A percentile compares a stretch with the other conserved stretches of the same genome.
phyloP scores from a whole-genome alignment of 1,284 basidiomycete species.

The Entoloma clypeatum region DNA sequence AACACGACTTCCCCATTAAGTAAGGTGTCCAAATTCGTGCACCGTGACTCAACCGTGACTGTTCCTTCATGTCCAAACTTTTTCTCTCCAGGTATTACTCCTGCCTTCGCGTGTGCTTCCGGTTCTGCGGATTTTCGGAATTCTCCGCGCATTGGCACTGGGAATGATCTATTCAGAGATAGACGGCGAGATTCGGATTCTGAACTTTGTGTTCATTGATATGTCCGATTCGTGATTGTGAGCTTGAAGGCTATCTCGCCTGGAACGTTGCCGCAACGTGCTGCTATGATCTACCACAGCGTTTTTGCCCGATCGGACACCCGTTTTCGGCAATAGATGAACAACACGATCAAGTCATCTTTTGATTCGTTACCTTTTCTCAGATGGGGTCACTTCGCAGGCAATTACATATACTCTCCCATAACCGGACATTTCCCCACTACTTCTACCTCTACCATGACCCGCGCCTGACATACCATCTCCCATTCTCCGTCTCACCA shows the following conservation, averaged over 20 bases:
- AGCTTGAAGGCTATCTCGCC: conserved; percentile 13
- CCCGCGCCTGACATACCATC: conserved; percentile 30
- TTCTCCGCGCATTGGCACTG: too few species aligned
- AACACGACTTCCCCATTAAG: too few species aligned
- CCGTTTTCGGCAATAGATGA: conserved; percentile 35
- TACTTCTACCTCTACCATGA: conserved; percentile 42
- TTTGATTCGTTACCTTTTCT: conserved; percentile 35
- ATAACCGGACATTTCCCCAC: conserved; percentile 32
- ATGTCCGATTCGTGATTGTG: conserved; percentile 2
- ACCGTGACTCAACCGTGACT: too few species aligned
- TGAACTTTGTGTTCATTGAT: background rate
- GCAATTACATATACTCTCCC: conserved; percentile 39
- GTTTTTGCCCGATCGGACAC: conserved; percentile 37
- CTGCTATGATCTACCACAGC: too few species aligned
- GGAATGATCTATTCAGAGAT: conserved; percentile 1
- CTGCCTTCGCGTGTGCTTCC: too few species aligned
- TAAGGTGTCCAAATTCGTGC: too few species aligned
- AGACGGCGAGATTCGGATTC: conserved; percentile 3
- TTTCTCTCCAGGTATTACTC: too few species aligned
- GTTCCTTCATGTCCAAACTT: too few species aligned
- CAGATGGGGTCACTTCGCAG: conserved; percentile 31
- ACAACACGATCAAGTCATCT: conserved; percentile 36
- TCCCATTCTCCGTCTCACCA: conserved; percentile 29
- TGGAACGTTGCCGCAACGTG: conserved; percentile 39
- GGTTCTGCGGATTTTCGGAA: too few species aligned